phyloP scores from a whole-genome alignment of 2,329 filamentous ascomycete species.

The Fusarium setosum region DNA sequence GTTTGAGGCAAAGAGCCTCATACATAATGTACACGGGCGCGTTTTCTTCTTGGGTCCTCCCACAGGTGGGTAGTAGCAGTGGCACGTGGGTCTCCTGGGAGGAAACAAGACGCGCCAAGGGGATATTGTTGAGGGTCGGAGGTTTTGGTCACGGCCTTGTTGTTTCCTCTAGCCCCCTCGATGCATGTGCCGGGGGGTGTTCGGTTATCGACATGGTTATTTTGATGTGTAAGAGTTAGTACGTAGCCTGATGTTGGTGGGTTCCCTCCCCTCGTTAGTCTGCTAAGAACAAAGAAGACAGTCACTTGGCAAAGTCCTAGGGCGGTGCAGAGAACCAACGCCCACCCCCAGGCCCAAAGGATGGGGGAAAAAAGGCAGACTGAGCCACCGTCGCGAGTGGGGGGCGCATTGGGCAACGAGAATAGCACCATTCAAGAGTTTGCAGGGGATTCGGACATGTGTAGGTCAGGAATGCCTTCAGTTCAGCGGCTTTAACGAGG shows the following conservation, averaged over 20 bases:
- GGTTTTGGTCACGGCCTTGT: background rate
- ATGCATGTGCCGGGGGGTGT: background rate
- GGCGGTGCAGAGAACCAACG: background rate
- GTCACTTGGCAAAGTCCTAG: background rate
- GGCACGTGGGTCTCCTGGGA: background rate
- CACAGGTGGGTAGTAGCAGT: background rate
- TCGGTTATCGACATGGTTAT: background rate
- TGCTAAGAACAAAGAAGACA: background rate
- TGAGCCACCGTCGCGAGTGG: background rate
- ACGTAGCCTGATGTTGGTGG: background rate
- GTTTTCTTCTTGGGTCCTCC: background rate
- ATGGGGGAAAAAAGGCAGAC: background rate
- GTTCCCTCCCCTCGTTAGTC: background rate
- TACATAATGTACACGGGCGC: background rate
- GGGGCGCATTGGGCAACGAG: background rate
- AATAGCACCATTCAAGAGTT: background rate
- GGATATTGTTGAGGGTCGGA: background rate
- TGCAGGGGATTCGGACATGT: conserved; percentile 8
- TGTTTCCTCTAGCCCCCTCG: background rate
- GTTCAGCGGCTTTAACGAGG: background rate
- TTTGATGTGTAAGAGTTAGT: background rate
- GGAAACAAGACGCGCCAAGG: background rate
- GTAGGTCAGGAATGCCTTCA: background rate
- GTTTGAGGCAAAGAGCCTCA: conserved; percentile 4
- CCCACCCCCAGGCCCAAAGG: background rate